These are phyloP conservation scores for Amanita fuliginea DNA, from an alignment of 768 basidiomycete species.

Conservation along the genomic window DNA sequence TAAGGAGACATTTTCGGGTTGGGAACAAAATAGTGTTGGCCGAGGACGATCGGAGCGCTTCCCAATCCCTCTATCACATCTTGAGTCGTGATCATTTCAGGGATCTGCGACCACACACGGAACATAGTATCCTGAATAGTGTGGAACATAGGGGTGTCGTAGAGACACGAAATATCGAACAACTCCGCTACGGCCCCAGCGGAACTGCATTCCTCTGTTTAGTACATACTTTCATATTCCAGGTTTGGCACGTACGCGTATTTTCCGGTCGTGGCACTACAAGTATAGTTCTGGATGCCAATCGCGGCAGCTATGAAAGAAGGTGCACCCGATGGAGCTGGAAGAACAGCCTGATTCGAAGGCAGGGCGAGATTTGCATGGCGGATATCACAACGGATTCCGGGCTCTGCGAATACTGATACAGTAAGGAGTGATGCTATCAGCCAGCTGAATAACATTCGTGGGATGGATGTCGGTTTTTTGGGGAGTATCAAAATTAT, in stretches of 20 bases:
- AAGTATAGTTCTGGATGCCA: conserved; percentile 49
- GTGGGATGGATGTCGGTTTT: too few relatives aligned
- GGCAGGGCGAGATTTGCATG: background rate
- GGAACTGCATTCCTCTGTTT: conserved; percentile 17
- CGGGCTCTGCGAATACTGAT: background rate
- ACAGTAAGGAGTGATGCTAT: background rate
- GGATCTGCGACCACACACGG: background rate
- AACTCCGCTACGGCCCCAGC: conserved; percentile 40
- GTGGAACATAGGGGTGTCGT: conserved; percentile 17
- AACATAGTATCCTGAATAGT: conserved; percentile 16
- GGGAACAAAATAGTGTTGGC: conserved; percentile 45
- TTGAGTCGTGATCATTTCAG: background rate
- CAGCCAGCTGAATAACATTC: background rate
- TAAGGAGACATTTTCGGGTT: conserved; percentile 26
- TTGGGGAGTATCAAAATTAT: too few relatives aligned
- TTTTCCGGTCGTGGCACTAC: conserved; percentile 23
- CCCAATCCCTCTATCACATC: background rate
- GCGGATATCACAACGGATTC: background rate
- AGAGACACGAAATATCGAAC: conserved; percentile 44
- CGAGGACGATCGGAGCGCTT: conserved; percentile 14
- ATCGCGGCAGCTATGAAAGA: conserved; percentile 34
- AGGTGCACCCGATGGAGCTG: conserved; percentile 21
- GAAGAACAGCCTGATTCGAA: conserved; percentile 18
- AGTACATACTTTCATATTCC: too few relatives aligned
- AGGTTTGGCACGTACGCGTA: conserved; percentile 25